Evolutionary conservation across 441 rosid genomes (phyloP).

Genomic region (Jatropha podagrica): DNA sequence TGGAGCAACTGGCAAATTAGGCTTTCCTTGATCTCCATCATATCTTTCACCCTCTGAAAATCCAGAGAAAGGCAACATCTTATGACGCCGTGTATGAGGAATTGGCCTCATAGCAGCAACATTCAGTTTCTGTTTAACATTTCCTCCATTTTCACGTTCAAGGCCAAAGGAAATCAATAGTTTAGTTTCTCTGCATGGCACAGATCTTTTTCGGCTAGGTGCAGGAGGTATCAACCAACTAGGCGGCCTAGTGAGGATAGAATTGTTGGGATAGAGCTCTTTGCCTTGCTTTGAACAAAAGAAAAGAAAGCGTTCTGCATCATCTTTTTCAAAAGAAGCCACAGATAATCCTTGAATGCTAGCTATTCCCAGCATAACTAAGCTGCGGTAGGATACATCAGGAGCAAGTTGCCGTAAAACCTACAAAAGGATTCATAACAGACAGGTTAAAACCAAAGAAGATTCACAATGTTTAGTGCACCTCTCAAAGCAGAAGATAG

Average conservation of each 20-base stretch:
- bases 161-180: slow-evolving; percentile 26
- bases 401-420: slow-evolving; percentile 91
- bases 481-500: not conserved
- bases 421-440: slow-evolving; percentile 38
- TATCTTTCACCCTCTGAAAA: slow-evolving; percentile 69
- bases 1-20: slow-evolving; percentile 56
- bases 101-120: slow-evolving; percentile 86
- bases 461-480: not conserved
- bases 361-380: slow-evolving; percentile 88
- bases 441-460: not conserved
- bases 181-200: slow-evolving; percentile 53
- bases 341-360: slow-evolving; percentile 94
- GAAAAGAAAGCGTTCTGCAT: slow-evolving; percentile 90
- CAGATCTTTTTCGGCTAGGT: slow-evolving; percentile 69
- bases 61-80: slow-evolving; percentile 77
- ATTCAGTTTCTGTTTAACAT: slow-evolving; percentile 44
- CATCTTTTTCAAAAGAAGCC: slow-evolving; percentile 96
- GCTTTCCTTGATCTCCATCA: slow-evolving; percentile 72
- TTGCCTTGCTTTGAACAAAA: slow-evolving; percentile 50
- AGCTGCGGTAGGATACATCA: slow-evolving; percentile 80
- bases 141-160: slow-evolving; percentile 55
- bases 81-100: slow-evolving; percentile 74
- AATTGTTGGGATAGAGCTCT: slow-evolving; percentile 32
- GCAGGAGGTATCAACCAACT: slow-evolving; percentile 81
- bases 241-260: slow-evolving; percentile 47